Evolutionary conservation across 768 basidiomycete genomes (phyloP).

Genomic region (Pleurotus ostreatus): DNA sequence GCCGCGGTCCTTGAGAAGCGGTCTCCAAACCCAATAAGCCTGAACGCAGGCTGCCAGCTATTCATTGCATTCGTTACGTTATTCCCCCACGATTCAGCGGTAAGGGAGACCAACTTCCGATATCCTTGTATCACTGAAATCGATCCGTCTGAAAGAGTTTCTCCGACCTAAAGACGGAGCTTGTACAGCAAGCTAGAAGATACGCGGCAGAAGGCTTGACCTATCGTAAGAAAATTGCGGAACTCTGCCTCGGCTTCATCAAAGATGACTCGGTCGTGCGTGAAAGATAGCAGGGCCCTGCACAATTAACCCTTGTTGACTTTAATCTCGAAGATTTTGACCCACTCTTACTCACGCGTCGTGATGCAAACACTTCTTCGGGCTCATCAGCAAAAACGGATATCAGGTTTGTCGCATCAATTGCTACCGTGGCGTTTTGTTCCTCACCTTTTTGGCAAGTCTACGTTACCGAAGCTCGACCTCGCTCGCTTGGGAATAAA

Average conservation of each 20-base stretch:
- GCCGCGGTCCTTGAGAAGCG: constrained; percentile 57
- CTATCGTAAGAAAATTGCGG: constrained; percentile 87
- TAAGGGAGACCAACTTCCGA: constrained; percentile 33
- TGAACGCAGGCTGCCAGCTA: constrained; percentile 86
- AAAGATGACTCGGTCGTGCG: constrained; percentile 88
- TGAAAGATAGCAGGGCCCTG: constrained; percentile 9
- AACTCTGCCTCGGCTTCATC: constrained; percentile 87
- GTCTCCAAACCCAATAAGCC: constrained; percentile 75
- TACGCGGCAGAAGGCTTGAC: constrained; percentile 78
- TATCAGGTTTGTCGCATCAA: constrained; percentile 50
- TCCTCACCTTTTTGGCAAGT: constrained; percentile 40
- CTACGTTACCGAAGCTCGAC: constrained; percentile 95
- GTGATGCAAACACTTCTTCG: constrained; percentile 90
- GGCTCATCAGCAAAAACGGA: constrained; percentile 87
- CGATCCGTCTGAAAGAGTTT: constrained; percentile 56
- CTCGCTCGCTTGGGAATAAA: constrained; percentile 82
- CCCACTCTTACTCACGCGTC: constrained; percentile 94
- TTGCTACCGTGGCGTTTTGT: constrained; percentile 15
- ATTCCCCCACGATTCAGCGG: constrained; percentile 78
- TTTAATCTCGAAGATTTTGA: constrained; percentile 67
- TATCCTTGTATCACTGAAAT: constrained; percentile 11
- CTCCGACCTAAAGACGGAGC: constrained; percentile 74
- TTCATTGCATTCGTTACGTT: constrained; percentile 87
- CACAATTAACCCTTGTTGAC: constrained; percentile 9
- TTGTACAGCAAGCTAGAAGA: constrained; percentile 75